Evolutionary conservation across 495 filamentous ascomycete genomes (phyloP).

Genomic region (Annulohypoxylon moriforme): DNA sequence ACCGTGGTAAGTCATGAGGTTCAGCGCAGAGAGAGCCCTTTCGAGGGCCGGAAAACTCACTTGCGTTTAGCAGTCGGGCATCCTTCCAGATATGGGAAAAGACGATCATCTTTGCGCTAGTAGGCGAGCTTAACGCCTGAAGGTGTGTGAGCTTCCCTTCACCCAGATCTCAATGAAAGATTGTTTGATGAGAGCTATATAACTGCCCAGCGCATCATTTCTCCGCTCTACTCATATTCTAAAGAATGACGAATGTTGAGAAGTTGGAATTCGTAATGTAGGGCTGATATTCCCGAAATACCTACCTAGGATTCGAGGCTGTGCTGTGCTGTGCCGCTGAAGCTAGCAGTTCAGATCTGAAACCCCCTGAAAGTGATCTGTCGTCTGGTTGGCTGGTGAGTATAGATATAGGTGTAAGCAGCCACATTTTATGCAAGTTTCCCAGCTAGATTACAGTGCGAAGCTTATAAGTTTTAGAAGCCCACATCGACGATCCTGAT

Average conservation of each 20-base stretch:
- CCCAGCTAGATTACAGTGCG: background rate
- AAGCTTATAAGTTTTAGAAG: background rate
- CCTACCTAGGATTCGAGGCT: background rate
- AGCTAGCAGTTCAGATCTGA: background rate
- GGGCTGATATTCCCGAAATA: background rate
- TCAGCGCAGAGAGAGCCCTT: background rate
- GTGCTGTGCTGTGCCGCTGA: background rate
- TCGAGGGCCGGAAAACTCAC: slow-evolving; percentile 11
- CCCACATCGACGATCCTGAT: background rate
- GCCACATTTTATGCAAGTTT: background rate
- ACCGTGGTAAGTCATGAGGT: slow-evolving; percentile 3
- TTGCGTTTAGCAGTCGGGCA: slow-evolving; percentile 18
- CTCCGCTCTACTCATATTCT: background rate
- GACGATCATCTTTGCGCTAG: slow-evolving; percentile 13
- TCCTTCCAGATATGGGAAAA: slow-evolving; percentile 20
- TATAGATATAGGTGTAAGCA: background rate
- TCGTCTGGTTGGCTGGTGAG: background rate
- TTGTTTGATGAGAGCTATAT: background rate
- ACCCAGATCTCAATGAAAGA: background rate
- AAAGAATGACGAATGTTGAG: background rate
- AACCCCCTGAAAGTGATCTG: background rate
- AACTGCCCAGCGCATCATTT: background rate
- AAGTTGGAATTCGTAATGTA: background rate
- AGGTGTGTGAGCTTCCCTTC: background rate
- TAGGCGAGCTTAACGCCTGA: background rate